These are phyloP conservation scores for Mycosphaerella arachidis DNA, from an alignment of 2,329 filamentous ascomycete genomes.

Conservation along the genomic window DNA sequence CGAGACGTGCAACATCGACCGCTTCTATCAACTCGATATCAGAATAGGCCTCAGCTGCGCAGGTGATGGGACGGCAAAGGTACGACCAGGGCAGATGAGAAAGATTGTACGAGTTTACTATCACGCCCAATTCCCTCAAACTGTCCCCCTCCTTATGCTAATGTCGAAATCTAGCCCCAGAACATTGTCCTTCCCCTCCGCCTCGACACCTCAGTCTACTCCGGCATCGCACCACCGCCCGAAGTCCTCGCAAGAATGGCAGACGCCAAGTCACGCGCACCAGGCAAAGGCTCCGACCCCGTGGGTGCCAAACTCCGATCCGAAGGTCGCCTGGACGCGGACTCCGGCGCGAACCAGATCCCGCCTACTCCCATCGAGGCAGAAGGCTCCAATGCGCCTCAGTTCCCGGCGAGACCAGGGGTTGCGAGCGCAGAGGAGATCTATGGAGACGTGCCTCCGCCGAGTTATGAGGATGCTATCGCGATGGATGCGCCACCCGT, in stretches of 20 bases:
- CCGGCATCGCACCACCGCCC: constrained; percentile 76
- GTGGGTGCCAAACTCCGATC: constrained; percentile 23
- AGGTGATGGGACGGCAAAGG: constrained; percentile 49
- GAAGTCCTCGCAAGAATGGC: constrained; percentile 67
- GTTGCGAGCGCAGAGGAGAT: constrained; percentile 5
- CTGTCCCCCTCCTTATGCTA: neutral
- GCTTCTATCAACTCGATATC: constrained; percentile 79
- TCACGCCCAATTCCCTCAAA: neutral
- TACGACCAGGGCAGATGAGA: constrained; percentile 34
- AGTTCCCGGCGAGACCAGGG: constrained; percentile 14
- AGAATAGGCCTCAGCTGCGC: constrained; percentile 71
- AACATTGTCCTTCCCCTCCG: constrained; percentile 72
- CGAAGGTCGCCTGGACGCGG: constrained; percentile 21
- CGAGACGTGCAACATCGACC: constrained; percentile 77
- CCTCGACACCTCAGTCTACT: constrained; percentile 76
- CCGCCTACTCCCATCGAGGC: constrained; percentile 23
- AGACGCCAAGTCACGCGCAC: constrained; percentile 19
- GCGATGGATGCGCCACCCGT: constrained; percentile 72
- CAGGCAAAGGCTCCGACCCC: constrained; percentile 21
- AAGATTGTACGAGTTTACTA: constrained; percentile 19
- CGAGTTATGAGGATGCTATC: constrained; percentile 91
- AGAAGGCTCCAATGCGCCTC: constrained; percentile 3
- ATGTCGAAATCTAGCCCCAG: constrained; percentile 44
- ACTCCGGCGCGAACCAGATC: constrained; percentile 25
- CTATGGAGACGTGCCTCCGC: constrained; percentile 63